Percentiles rank a stretch among this genome's conserved stretches.
Conservation (phyloP, 2,329 filamentous ascomycete genomes). For the Aureobasidium uvarum region DNA sequence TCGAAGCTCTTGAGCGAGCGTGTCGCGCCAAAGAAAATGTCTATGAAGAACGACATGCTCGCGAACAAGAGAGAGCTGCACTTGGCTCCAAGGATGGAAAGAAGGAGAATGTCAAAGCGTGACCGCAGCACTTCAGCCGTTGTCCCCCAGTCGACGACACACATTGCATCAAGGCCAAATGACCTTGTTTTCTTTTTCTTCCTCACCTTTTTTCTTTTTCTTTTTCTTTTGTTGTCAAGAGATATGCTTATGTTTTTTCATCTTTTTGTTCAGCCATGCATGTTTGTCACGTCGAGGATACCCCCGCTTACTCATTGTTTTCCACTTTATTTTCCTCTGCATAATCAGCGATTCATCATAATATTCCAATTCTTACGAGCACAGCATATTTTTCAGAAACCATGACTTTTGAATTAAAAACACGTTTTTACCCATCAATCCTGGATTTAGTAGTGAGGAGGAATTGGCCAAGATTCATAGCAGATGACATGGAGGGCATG, state of each 20-base stretch:
- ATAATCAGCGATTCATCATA: background rate
- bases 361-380: background rate
- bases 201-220: background rate
- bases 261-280: conserved; percentile 1
- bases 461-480: too few relatives aligned
- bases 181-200: background rate
- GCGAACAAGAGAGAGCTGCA: conserved; percentile 19
- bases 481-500: too few relatives aligned
- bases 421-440: background rate
- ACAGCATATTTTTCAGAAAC: background rate
- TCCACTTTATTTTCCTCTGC: background rate
- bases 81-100: conserved; percentile 12
- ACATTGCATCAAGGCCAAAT: background rate
- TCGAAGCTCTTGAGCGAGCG: conserved; percentile 76
- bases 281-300: conserved; percentile 22
- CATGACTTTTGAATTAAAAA: background rate
- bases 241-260: background rate
- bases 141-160: background rate
- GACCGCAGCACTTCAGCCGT: background rate
- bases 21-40: conserved; percentile 68
- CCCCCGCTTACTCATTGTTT: conserved; percentile 10
- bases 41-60: conserved; percentile 30
- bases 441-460: too few relatives aligned
- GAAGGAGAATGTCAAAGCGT: conserved; percentile 18
- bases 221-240: background rate